Conservation (phyloP, 2,329 filamentous ascomycete genomes). For the Anisogramma anomala region DNA sequence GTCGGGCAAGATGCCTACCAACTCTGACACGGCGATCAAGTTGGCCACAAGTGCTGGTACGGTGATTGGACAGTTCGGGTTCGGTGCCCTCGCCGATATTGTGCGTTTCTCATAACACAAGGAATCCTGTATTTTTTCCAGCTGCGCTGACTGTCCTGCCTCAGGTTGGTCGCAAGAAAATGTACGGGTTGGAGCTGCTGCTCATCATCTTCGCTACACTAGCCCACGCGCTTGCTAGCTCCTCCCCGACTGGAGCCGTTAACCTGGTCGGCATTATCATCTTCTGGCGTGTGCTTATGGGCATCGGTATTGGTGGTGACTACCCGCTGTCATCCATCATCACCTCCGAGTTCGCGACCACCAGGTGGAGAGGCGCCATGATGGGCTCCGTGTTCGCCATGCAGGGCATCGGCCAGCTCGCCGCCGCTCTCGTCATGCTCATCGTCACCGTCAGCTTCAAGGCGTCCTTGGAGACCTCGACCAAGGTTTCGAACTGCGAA, state of each 20-base stretch:
- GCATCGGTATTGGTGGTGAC: constrained; percentile 62
- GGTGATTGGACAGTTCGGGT: constrained; percentile 69
- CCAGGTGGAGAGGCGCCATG: constrained; percentile 77
- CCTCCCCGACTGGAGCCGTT: constrained; percentile 42
- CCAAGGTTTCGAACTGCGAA: constrained; percentile 43
- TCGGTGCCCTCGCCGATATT: constrained; percentile 63
- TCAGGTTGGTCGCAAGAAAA: constrained; percentile 34
- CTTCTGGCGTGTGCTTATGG: constrained; percentile 73
- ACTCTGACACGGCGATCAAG: constrained; percentile 72
- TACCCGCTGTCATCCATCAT: constrained; percentile 76
- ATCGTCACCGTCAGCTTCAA: constrained; percentile 65
- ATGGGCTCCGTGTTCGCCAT: constrained; percentile 80
- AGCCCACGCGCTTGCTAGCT: constrained; percentile 55
- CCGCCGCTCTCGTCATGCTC: constrained; percentile 62
- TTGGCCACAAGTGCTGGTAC: constrained; percentile 74
- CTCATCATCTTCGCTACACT: constrained; percentile 70
- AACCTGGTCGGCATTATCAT: constrained; percentile 56
- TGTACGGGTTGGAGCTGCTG: constrained; percentile 66
- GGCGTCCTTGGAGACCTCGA: constrained; percentile 42
- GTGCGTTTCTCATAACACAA: constrained; percentile 10
- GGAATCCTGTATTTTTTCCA: neutral
- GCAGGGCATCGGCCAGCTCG: constrained; percentile 74
- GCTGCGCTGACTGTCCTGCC: neutral
- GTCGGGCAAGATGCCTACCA: constrained; percentile 48
- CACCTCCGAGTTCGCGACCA: constrained; percentile 78